A percentile compares a stretch with the other conserved stretches of the same genome.
These are phyloP conservation scores for Moniliophthora roreri DNA, from an alignment of 1,284 basidiomycete genomes.

Conservation along the genomic window DNA sequence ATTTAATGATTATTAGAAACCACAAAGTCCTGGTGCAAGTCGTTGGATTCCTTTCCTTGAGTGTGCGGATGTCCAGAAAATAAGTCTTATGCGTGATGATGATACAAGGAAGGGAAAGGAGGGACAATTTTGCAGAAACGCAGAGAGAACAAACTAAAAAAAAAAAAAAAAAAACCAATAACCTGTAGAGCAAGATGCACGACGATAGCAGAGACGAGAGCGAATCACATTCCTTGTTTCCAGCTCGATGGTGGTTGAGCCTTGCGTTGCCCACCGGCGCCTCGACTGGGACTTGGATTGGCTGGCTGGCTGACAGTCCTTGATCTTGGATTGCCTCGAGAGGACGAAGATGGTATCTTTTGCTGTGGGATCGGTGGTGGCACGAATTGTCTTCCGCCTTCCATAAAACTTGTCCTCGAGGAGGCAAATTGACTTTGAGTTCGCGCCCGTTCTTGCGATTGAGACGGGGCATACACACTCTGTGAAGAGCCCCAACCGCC, in stretches of 20 bases:
- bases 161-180: too few species aligned
- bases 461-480: constrained; percentile 61
- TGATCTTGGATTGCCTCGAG: constrained; percentile 32
- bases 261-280: constrained; percentile 26
- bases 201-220: neutral
- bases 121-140: neutral
- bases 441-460: constrained; percentile 31
- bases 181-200: neutral
- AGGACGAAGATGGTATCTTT: constrained; percentile 19
- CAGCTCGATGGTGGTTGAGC: constrained; percentile 62
- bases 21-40: too few species aligned
- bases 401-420: constrained; percentile 15
- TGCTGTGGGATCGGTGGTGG: constrained; percentile 34
- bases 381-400: constrained; percentile 25
- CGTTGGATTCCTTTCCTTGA: too few species aligned
- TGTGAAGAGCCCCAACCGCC: constrained; percentile 58
- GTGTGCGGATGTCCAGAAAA: too few species aligned
- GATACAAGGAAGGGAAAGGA: constrained; percentile 3
- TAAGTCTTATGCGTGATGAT: neutral
- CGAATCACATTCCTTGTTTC: constrained; percentile 31
- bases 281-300: constrained; percentile 26
- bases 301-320: constrained; percentile 60
- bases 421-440: constrained; percentile 15
- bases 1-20: too few species aligned
- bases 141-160: neutral